These are phyloP conservation scores for Corchorus olitorius DNA, from an alignment of 345 rosid species.

Conservation along the genomic window DNA sequence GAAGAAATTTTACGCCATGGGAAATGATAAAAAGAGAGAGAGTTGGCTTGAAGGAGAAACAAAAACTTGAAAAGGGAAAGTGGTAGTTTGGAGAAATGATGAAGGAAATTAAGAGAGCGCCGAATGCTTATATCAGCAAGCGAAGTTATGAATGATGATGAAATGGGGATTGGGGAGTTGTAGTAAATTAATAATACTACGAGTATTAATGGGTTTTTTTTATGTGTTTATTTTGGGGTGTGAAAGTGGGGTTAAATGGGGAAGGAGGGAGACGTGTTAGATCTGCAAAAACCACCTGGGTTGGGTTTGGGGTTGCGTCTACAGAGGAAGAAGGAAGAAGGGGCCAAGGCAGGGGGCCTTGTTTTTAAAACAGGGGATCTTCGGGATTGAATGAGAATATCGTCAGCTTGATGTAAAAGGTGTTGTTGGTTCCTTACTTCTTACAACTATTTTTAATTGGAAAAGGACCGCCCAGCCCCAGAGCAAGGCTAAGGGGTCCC, in stretches of 20 bases:
- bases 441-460: neutral
- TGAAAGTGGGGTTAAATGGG: neutral
- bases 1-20: neutral
- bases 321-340: neutral
- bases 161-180: too few relatives aligned
- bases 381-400: neutral
- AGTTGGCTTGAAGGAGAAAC: constrained; percentile 8
- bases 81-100: constrained; percentile 7
- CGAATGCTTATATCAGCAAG: too few relatives aligned
- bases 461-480: neutral
- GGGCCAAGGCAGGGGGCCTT: neutral
- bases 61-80: neutral
- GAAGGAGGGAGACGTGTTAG: neutral
- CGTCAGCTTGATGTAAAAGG: neutral
- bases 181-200: too few relatives aligned
- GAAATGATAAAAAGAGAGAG: neutral
- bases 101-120: neutral
- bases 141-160: too few relatives aligned
- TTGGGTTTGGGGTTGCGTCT: neutral
- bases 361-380: neutral
- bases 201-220: too few relatives aligned
- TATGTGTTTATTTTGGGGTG: neutral
- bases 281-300: neutral
- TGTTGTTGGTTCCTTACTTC: neutral
- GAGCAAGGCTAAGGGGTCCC: neutral